These are phyloP conservation scores for Aspergillus felis DNA, from an alignment of 2,329 filamentous ascomycete genomes.

Conservation along the genomic window DNA sequence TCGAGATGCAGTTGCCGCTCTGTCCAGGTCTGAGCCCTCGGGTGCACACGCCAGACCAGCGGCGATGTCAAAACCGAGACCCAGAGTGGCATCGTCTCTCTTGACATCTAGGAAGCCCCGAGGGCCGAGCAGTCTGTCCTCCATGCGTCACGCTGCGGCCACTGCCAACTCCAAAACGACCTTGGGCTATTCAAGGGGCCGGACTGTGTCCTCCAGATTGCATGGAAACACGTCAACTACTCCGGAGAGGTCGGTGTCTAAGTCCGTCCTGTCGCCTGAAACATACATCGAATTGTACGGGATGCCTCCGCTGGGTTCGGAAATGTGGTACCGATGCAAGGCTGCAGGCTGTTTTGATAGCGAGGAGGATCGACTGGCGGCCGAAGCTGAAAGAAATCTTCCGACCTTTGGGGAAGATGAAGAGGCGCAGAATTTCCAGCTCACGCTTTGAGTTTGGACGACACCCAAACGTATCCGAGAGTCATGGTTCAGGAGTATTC, in stretches of 20 bases:
- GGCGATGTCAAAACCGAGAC: conserved; percentile 32
- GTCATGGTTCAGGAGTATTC: neutral
- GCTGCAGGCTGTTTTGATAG: conserved; percentile 36
- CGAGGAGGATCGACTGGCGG: conserved; percentile 18
- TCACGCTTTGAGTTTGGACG: conserved; percentile 28
- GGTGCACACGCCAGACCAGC: conserved; percentile 28
- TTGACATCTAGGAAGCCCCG: conserved; percentile 40
- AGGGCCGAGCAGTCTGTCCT: conserved; percentile 47
- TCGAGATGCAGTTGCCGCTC: conserved; percentile 38
- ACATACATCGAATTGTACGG: conserved; percentile 43
- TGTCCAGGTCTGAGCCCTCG: conserved; percentile 31
- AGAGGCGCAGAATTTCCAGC: conserved; percentile 37
- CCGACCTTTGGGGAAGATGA: conserved; percentile 37
- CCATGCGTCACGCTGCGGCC: conserved; percentile 57
- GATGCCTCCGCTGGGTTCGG: conserved; percentile 38
- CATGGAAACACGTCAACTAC: conserved; percentile 22
- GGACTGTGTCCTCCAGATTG: conserved; percentile 38
- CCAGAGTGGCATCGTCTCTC: conserved; percentile 31
- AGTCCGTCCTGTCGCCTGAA: conserved; percentile 36
- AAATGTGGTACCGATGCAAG: conserved; percentile 43
- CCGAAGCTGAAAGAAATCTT: conserved; percentile 25
- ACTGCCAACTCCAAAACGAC: conserved; percentile 72
- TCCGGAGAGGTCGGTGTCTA: conserved; percentile 20
- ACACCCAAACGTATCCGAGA: neutral
- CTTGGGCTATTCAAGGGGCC: conserved; percentile 78